A percentile compares a stretch with the other conserved stretches of the same genome.
phyloP scores from a whole-genome alignment of 306 rosid genomes.

The Pyrus betulifolia region DNA sequence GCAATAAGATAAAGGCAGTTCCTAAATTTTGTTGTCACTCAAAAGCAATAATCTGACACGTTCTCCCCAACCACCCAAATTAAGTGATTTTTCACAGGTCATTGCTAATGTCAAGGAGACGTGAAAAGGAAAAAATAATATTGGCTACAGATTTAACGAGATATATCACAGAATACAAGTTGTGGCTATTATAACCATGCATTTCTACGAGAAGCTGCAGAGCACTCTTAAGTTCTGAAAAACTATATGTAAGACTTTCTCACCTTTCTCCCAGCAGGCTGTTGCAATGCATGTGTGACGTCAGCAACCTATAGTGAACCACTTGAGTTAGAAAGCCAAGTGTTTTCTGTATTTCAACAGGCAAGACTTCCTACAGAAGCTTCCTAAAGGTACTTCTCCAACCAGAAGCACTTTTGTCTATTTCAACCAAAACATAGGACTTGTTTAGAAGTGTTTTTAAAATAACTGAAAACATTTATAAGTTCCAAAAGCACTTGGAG shows the following conservation, averaged over 20 bases:
- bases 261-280: slow-evolving; percentile 97
- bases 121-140: background rate
- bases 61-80: background rate
- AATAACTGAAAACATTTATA: no score
- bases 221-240: background rate
- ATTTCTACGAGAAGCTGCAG: background rate
- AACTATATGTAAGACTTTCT: background rate
- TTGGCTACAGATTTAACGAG: background rate
- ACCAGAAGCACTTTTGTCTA: background rate
- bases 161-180: background rate
- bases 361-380: background rate
- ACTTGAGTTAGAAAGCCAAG: background rate
- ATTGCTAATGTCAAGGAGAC: background rate
- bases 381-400: background rate
- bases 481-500: no score
- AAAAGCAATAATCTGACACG: background rate
- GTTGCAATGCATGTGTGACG: slow-evolving; percentile 85
- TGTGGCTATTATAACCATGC: background rate
- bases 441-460: fast-evolving
- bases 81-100: background rate
- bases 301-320: slow-evolving; percentile 72
- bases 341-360: background rate
- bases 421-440: background rate
- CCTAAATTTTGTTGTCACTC: background rate
- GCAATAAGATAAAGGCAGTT: background rate